Evolutionary conservation across 345 rosid species (phyloP), one percentile per base, ranked within the genome.

Genomic region (Eucalyptus sideroxylon): DNA sequence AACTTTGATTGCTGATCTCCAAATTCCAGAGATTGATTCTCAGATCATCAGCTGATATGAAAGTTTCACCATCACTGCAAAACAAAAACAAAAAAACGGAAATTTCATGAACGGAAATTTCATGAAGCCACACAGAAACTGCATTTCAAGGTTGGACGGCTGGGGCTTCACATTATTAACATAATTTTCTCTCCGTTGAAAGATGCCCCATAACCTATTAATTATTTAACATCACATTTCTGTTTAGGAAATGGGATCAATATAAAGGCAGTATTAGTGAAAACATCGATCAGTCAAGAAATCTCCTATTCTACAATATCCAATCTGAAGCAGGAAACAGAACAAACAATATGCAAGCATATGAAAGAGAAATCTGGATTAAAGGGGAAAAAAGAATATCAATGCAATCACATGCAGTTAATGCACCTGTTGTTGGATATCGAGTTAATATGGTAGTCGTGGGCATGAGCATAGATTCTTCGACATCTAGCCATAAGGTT

Each of bases 401-500:
- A 87, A 81, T 50, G 60, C 60, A 30, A 59, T 26, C 87, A 67
- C 53, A 47, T 16, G 55, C 53, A 67, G 40, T 85, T n/a, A 87
- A 87, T 82, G 60, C 86, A 97, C 99, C 99, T 98, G 92, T 97
- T 98, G 92, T 93, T 97, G 53, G 99, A 98, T 89, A 98, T 98
- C 81, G 94, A 94, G 88, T 93, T 92, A 55, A 92, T 92, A 85
- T 93, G 92, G 90, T 90, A 93, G 87, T 92, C 92, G 80, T 93
- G 93, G 81, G 99, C 99, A 92, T 98, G 99, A 88, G 98, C 96
- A 93, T 97, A 98, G 59, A 97, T 96, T 92, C 98, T 95, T 82
- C 99, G 98, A 91, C 99, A 97, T 93, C 98, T 93, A 86, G 99
- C 99, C 91, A 96, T 86, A 90, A 94, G 94, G 93, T 92, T 96